Conservation (phyloP, 768 basidiomycete species). For the Pleurotus tuoliensis region DNA sequence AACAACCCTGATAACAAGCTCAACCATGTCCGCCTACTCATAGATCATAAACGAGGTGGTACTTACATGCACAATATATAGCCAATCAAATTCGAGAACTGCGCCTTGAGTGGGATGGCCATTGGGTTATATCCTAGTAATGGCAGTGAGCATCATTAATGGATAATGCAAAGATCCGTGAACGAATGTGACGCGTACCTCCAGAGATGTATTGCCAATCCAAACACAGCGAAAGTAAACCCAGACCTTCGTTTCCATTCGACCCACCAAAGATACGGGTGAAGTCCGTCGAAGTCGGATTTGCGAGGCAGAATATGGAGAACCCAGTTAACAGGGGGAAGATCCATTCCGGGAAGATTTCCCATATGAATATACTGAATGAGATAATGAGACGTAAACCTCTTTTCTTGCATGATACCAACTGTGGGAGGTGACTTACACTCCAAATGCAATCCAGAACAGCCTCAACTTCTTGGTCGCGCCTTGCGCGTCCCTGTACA, state of each 20-base stretch:
- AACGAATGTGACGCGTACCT: slow-evolving; percentile 14
- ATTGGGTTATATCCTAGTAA: slow-evolving; percentile 38
- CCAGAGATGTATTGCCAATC: slow-evolving; percentile 62
- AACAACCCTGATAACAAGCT: slow-evolving; percentile 25
- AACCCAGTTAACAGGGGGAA: slow-evolving; percentile 60
- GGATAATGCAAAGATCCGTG: background rate
- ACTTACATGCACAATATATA: slow-evolving; percentile 46
- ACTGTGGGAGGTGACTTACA: slow-evolving; percentile 26
- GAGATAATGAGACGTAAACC: too few species aligned
- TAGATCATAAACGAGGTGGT: slow-evolving; percentile 6
- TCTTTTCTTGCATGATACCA: background rate
- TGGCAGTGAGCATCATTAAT: background rate
- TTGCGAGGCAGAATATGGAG: slow-evolving; percentile 55
- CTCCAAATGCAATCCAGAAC: slow-evolving; percentile 43
- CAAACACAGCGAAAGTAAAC: slow-evolving; percentile 51
- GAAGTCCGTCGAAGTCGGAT: slow-evolving; percentile 39
- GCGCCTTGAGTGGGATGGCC: slow-evolving; percentile 49
- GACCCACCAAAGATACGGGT: slow-evolving; percentile 62
- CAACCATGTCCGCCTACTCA: background rate
- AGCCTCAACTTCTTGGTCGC: slow-evolving; percentile 40
- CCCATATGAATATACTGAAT: slow-evolving; percentile 43
- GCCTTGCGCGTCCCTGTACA: slow-evolving; percentile 37
- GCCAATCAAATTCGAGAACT: slow-evolving; percentile 43
- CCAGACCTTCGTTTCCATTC: slow-evolving; percentile 64
- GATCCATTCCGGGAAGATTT: slow-evolving; percentile 49